phyloP scores from a whole-genome alignment of 2,329 filamentous ascomycete species.

The Albifimbria verrucaria region DNA sequence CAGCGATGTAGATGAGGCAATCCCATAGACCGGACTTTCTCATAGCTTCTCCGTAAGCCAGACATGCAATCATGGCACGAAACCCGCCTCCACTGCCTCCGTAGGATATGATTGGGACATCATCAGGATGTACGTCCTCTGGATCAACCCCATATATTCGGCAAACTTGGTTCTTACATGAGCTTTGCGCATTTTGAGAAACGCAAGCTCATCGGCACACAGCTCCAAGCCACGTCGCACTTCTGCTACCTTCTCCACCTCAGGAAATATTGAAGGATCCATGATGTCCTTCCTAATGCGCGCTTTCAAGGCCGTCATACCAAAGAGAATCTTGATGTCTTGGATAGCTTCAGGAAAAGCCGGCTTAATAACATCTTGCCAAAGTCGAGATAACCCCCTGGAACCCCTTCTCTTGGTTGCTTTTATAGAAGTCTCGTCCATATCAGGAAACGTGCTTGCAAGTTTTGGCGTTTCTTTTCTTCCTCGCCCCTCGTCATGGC shows the following conservation, averaged over 20 bases:
- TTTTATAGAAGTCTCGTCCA: too few relatives aligned
- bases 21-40: constrained; percentile 6
- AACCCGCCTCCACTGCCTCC: constrained; percentile 9
- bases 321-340: constrained; percentile 8
- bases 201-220: constrained; percentile 3
- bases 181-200: constrained; percentile 3
- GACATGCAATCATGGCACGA: constrained; percentile 8
- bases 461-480: too few relatives aligned
- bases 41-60: constrained; percentile 7
- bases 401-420: too few relatives aligned
- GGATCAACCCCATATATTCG: constrained; percentile 3
- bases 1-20: constrained; percentile 6
- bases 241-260: constrained; percentile 3
- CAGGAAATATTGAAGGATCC: constrained; percentile 6
- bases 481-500: too few relatives aligned
- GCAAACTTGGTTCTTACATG: background rate
- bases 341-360: constrained; percentile 10
- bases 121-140: constrained; percentile 5
- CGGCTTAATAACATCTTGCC: constrained; percentile 8
- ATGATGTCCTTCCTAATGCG: constrained; percentile 6
- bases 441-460: too few relatives aligned
- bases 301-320: constrained; percentile 7
- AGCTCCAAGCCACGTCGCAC: constrained; percentile 7
- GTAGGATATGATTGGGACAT: constrained; percentile 6
- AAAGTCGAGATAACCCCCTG: constrained; percentile 1